These are phyloP conservation scores for Chlorella sp. DNA, from an alignment of 139 green algal genomes.

Conservation along the genomic window DNA sequence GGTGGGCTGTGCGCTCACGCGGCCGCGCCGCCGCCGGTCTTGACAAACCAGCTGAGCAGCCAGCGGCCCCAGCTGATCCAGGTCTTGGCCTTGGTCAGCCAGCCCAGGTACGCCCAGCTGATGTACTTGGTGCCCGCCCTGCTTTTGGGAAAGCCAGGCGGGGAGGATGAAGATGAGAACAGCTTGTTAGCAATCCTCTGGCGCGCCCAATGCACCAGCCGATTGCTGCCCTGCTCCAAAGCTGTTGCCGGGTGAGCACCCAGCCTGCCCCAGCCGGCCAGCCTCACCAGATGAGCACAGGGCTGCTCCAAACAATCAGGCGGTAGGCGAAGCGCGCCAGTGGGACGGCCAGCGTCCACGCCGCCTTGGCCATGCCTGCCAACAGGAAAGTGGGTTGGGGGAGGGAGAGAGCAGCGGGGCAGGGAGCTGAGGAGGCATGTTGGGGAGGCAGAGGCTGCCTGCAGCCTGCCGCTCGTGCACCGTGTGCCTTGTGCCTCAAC, in stretches of 20 bases:
- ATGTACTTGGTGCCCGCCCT: neutral
- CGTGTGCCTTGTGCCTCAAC: neutral
- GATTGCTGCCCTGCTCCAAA: too few species aligned
- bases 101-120: neutral
- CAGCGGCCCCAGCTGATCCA: neutral
- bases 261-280: neutral
- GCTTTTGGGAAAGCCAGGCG: neutral
- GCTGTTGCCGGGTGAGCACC: neutral
- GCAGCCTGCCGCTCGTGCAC: too few species aligned
- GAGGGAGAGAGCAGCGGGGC: too few species aligned
- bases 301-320: neutral
- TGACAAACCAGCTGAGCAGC: neutral
- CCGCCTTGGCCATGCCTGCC: slow-evolving; percentile 3
- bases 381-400: too few species aligned
- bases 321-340: neutral
- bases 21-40: neutral
- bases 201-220: too few species aligned
- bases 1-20: too few species aligned
- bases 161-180: neutral
- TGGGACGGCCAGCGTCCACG: neutral
- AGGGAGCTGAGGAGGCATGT: neutral
- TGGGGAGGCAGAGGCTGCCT: neutral
- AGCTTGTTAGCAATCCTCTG: too few species aligned
- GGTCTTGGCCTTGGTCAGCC: neutral
- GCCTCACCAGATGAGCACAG: slow-evolving; percentile 4